Conservation (phyloP, 2,329 filamentous ascomycete species). For the Fusarium verticillioides region DNA sequence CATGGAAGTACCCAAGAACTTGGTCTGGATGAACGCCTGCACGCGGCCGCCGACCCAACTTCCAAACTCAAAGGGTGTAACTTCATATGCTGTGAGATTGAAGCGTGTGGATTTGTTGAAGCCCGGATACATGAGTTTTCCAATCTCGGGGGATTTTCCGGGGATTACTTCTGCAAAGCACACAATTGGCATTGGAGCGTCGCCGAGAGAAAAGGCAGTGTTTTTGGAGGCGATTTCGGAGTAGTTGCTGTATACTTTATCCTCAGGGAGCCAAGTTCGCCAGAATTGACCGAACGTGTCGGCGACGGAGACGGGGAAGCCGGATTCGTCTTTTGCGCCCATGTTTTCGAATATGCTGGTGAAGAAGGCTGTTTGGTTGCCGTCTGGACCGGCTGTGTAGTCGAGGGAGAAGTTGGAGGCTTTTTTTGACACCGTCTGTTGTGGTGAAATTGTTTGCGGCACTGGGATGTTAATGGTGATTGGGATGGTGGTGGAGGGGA, state of each 20-base stretch:
- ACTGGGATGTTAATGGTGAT: neutral
- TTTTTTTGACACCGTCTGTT: slow-evolving; percentile 24
- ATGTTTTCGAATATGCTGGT: slow-evolving; percentile 35
- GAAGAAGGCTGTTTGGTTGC: slow-evolving; percentile 27
- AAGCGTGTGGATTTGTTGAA: slow-evolving; percentile 43
- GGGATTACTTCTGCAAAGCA: slow-evolving; percentile 44
- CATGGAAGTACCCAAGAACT: slow-evolving; percentile 47
- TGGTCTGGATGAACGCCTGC: slow-evolving; percentile 45
- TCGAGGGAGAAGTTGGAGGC: slow-evolving; percentile 38
- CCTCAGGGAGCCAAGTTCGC: slow-evolving; percentile 37
- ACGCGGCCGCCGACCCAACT: slow-evolving; percentile 46
- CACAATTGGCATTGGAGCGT: slow-evolving; percentile 46
- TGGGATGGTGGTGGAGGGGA: accelerated
- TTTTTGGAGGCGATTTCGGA: slow-evolving; percentile 35
- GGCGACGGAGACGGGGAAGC: slow-evolving; percentile 41
- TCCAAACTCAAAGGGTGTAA: slow-evolving; percentile 49
- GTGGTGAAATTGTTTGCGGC: slow-evolving; percentile 45
- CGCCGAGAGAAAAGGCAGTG: slow-evolving; percentile 31
- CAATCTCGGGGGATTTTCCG: slow-evolving; percentile 42
- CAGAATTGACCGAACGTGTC: slow-evolving; percentile 47
- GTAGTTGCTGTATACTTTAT: slow-evolving; percentile 33
- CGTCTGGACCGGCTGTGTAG: slow-evolving; percentile 30
- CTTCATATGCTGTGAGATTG: slow-evolving; percentile 48
- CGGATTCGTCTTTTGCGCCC: slow-evolving; percentile 37
- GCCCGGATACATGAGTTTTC: slow-evolving; percentile 44